Percentiles rank a stretch among this genome's conserved stretches.
Evolutionary conservation across 352 stramenopile species (phyloP).

Genomic region (Phytophthora chlamydospora): DNA sequence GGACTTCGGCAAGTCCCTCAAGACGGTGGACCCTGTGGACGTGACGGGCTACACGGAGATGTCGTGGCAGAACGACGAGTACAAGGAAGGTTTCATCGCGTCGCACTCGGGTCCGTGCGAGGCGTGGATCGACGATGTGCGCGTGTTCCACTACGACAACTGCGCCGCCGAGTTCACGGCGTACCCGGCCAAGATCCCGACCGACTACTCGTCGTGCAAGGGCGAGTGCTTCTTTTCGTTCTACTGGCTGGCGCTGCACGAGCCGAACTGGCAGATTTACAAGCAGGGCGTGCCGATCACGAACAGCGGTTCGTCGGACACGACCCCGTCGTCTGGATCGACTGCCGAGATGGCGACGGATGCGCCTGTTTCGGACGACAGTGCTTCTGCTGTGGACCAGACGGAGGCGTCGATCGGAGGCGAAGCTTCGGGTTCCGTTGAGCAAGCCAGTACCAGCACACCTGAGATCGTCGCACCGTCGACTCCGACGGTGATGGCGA

Average conservation of each 20-base stretch:
- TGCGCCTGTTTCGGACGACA: no score
- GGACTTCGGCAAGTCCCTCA: conserved; percentile 35
- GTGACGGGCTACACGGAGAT: conserved; percentile 35
- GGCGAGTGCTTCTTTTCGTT: conserved; percentile 23
- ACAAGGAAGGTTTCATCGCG: conserved; percentile 40
- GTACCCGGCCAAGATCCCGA: conserved; percentile 37
- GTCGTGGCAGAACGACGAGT: conserved; percentile 44
- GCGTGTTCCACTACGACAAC: conserved; percentile 34
- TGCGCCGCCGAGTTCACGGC: conserved; percentile 34
- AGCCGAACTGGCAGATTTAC: conserved; percentile 38
- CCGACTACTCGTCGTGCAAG: conserved; percentile 27
- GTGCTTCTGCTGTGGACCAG: no score
- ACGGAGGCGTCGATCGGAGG: no score
- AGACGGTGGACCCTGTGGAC: conserved; percentile 25
- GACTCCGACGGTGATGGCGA: no score
- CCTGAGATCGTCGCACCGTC: no score
- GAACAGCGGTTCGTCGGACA: conserved; percentile 18
- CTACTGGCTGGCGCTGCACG: conserved; percentile 28
- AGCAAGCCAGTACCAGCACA: no score
- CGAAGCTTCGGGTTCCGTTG: no score
- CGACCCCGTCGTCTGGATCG: conserved; percentile 4
- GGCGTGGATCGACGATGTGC: conserved; percentile 29
- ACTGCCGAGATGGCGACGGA: neutral
- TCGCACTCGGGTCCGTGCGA: conserved; percentile 43
- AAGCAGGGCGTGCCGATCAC: conserved; percentile 39